Conservation (phyloP, 768 basidiomycete species). For the Termitomyces sp. region DNA sequence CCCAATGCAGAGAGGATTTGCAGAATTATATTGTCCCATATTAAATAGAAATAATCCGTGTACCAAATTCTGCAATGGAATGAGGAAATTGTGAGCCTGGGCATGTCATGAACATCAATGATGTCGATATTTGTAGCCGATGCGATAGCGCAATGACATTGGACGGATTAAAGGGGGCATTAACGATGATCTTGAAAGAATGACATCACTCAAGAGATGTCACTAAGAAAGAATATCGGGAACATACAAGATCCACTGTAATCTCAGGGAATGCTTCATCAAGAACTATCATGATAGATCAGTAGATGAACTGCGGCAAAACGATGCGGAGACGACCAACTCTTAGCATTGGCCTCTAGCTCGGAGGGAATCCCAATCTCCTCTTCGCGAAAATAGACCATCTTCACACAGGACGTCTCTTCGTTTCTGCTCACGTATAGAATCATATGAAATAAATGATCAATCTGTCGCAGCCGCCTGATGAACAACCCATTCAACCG, state of each 20-base stretch:
- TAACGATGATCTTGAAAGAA: slow-evolving; percentile 35
- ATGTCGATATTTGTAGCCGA: slow-evolving; percentile 41
- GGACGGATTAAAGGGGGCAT: slow-evolving; percentile 36
- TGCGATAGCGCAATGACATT: slow-evolving; percentile 45
- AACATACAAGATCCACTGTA: slow-evolving; percentile 51
- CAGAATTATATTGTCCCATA: neutral
- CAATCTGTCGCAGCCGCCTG: slow-evolving; percentile 42
- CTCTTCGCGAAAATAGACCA: slow-evolving; percentile 58
- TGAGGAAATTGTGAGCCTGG: slow-evolving; percentile 40
- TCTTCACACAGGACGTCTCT: slow-evolving; percentile 62
- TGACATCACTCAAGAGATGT: neutral
- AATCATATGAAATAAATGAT: slow-evolving; percentile 57
- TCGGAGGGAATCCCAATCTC: slow-evolving; percentile 57
- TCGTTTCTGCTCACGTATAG: slow-evolving; percentile 65
- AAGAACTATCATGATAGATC: slow-evolving; percentile 27
- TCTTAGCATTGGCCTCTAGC: slow-evolving; percentile 66
- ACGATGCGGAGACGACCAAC: slow-evolving; percentile 17
- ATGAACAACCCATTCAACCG: neutral
- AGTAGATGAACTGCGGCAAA: neutral
- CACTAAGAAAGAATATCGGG: neutral
- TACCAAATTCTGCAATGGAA: slow-evolving; percentile 43
- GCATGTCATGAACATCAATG: slow-evolving; percentile 60
- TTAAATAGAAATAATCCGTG: slow-evolving; percentile 41
- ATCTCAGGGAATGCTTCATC: slow-evolving; percentile 63
- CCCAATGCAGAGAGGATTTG: neutral